Base-by-base conservation (phyloP, 2,329 filamentous ascomycete genomes). In the Aotearoamyces nothofagi region DNA sequence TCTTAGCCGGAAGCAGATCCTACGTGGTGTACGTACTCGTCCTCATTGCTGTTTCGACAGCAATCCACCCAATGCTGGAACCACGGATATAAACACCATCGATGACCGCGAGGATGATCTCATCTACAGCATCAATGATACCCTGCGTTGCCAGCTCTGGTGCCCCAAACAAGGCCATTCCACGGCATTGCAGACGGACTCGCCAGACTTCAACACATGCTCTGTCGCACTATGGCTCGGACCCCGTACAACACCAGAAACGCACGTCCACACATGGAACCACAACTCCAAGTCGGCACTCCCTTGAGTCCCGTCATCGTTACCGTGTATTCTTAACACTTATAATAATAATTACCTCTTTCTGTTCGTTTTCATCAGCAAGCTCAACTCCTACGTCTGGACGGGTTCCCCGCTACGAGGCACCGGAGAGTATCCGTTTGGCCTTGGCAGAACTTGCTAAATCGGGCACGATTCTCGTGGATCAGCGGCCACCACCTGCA, bases 401-500 rank as follows among this genome's bases (percentile, higher is more conserved):
- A 41, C 23, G 44, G 44, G n/a, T n/a, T 25, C 33, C 38, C 24
- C 40, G 47, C 41, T 25, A 47, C 7, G 45, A 47, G 27, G 24
- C 29, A 8, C 14, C 32, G 22, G 23, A 33, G 15, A 23, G 32
- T 23, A 29, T 40, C 15, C 35, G 35, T 40, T 47, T 39, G 26
- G 31, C 44, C 25, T 30, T 46, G 16, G 38, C 31, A 9, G 37
- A 34, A n/a, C 39, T 47, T 26, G 39, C 43, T 34, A 29, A 36
- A 33, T 43, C 43, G 11, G 46, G 46, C n/a, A 37, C 34, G 4
- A 41, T 50, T 26, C 24, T 48, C 1, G 42, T 45, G 40, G 47
- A 49, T 46, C 44, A 30, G 23, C 33, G 36, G 17, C 39, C 39
- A 7, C 36, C 19, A n/a, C 19, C 19, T 7, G n/a, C n/a, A n/a